Percentiles rank a stretch among this genome's conserved stretches.
Evolutionary conservation across 1,284 basidiomycete genomes (phyloP).

Genomic region (Meripilus lineatus): DNA sequence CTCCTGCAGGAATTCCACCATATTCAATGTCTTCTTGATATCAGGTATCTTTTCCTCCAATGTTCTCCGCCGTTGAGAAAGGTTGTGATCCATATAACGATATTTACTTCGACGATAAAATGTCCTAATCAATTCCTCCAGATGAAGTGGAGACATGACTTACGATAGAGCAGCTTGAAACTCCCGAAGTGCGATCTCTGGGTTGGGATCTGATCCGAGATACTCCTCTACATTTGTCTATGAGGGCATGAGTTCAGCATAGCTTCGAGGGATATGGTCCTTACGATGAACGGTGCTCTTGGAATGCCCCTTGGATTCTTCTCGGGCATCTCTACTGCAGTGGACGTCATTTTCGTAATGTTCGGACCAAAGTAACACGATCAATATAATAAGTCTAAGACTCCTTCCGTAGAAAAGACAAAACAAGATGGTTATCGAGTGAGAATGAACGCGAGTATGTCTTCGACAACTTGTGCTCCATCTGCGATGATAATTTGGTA

Average conservation of each 20-base stretch:
- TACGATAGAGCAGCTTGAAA: slow-evolving; percentile 95
- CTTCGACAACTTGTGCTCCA: too few species aligned
- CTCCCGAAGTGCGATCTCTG: slow-evolving; percentile 74
- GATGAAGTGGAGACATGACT: slow-evolving; percentile 22
- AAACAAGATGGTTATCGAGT: too few species aligned
- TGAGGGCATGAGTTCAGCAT: slow-evolving; percentile 5
- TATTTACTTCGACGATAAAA: slow-evolving; percentile 73
- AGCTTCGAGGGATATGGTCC: slow-evolving; percentile 26
- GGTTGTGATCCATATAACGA: slow-evolving; percentile 93
- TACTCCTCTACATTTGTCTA: slow-evolving; percentile 85
- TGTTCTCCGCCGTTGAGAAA: slow-evolving; percentile 74
- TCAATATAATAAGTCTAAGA: too few species aligned
- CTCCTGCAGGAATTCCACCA: slow-evolving; percentile 83
- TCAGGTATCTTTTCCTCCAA: slow-evolving; percentile 96
- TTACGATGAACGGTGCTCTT: slow-evolving; percentile 90
- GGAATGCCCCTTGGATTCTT: slow-evolving; percentile 92
- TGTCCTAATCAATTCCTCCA: slow-evolving; percentile 15
- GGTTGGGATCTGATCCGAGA: slow-evolving; percentile 74
- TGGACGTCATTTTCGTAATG: slow-evolving; percentile 4
- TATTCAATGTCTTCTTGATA: slow-evolving; percentile 87
- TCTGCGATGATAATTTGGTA: too few species aligned
- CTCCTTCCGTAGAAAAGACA: too few species aligned
- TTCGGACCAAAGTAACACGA: too few species aligned
- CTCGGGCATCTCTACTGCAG: slow-evolving; percentile 30
- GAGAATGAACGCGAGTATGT: too few species aligned